Evolutionary conservation across 2,329 filamentous ascomycete species (phyloP).

Genomic region (Aspergillus arachidicola): DNA sequence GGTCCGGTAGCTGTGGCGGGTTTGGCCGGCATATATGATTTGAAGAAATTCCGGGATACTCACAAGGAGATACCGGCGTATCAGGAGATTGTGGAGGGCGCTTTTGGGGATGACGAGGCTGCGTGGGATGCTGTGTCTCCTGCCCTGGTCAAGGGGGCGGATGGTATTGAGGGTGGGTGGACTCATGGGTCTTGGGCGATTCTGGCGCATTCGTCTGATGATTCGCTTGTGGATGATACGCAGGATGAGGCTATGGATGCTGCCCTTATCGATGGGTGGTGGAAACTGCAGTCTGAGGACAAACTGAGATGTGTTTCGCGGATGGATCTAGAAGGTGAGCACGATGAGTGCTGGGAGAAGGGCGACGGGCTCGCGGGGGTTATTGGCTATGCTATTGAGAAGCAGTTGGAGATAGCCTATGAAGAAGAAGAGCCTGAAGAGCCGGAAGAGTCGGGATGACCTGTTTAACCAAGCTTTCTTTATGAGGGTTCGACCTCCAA

Average conservation of each 20-base stretch:
- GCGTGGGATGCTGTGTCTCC: conserved; percentile 46
- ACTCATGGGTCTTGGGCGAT: conserved; percentile 38
- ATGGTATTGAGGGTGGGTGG: conserved; percentile 38
- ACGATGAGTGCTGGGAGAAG: conserved; percentile 47
- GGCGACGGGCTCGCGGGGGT: conserved; percentile 44
- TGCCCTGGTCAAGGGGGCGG: conserved; percentile 31
- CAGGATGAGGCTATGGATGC: conserved; percentile 51
- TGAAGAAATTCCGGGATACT: conserved; percentile 39
- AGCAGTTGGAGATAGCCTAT: conserved; percentile 21
- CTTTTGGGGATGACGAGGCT: conserved; percentile 43
- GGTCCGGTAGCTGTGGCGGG: conserved; percentile 43
- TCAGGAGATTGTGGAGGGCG: conserved; percentile 43
- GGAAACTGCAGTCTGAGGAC: conserved; percentile 23
- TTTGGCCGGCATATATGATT: conserved; percentile 50
- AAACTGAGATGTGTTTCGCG: conserved; percentile 43
- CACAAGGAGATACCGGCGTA: conserved; percentile 38
- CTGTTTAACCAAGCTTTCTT: background rate
- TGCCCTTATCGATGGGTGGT: conserved; percentile 54
- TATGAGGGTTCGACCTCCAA: background rate
- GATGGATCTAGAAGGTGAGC: conserved; percentile 41
- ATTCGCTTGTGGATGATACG: conserved; percentile 43
- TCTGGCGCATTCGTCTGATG: conserved; percentile 45
- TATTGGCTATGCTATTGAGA: conserved; percentile 35
- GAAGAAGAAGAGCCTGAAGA: background rate
- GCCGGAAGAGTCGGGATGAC: background rate